Conservation (phyloP, 306 rosid genomes). For the Acmispon strigosus region DNA sequence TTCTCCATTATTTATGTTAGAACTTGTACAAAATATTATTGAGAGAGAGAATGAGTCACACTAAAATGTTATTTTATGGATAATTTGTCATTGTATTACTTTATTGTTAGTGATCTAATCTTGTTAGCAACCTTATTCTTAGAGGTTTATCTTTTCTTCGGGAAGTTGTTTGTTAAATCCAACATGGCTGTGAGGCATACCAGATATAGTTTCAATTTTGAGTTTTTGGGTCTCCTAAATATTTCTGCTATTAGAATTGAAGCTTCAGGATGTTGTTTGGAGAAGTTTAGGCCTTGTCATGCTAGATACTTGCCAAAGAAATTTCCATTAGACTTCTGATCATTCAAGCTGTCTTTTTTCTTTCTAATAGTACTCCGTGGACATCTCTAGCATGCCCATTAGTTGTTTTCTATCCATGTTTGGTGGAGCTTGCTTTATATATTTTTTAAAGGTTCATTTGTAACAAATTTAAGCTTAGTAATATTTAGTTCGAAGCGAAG, state of each 20-base stretch:
- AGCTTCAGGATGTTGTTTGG: background rate
- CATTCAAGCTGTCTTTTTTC: background rate
- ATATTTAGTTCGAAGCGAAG: background rate
- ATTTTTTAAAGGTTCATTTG: background rate
- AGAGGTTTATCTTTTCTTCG: background rate
- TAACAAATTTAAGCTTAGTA: background rate
- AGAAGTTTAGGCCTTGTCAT: background rate
- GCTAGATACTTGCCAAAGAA: background rate
- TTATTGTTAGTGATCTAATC: background rate
- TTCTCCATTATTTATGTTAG: constrained; percentile 8
- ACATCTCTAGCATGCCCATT: no score
- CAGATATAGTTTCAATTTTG: background rate
- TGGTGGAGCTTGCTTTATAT: no score
- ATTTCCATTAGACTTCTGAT: background rate
- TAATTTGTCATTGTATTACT: background rate
- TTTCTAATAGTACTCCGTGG: background rate
- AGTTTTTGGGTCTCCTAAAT: background rate
- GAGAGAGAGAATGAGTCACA: background rate
- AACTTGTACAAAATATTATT: background rate
- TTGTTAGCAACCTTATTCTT: background rate
- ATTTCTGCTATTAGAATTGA: background rate
- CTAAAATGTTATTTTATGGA: background rate
- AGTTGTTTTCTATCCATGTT: background rate
- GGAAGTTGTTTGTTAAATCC: background rate
- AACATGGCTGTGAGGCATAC: background rate